Base-by-base conservation (phyloP, 2,329 filamentous ascomycete species). In the Pestalotiopsis sp. region DNA sequence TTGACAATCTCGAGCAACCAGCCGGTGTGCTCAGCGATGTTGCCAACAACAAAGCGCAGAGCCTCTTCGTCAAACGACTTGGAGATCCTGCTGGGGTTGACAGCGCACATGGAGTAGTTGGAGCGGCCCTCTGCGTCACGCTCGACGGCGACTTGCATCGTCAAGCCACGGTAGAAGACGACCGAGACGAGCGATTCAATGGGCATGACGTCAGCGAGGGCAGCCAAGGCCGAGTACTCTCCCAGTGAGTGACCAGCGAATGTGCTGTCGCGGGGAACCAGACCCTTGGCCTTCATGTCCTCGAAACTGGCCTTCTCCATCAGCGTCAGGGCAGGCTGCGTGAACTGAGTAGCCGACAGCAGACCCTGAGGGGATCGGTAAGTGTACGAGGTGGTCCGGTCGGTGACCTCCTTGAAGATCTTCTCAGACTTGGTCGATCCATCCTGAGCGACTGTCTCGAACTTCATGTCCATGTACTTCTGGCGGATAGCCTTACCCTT, bases 301-400 rank as follows among this genome's bases (percentile, higher is more conserved):
- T 98, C 96, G 75, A 99, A 99, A 76, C 94, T 97, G 69, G 96
- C 96, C 89, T 99, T 99, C 87, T 99, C 96, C 97, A 99, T 99
- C 64, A 99, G 88, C 0, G 96, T 99, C 75, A 99, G 86, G 64
- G 96, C 96, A 41, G 96, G 96, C 83, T 99, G 96, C 0, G 96
- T 99, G 86, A 99, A 99, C 79, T 99, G 96, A 4, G 96, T 99
- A 3, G 97, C 96, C 49, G 96, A 99, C 52, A 99, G 88, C 66
- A 99, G 88, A 76, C 96, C 96, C 2, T 93, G 97, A 1, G 96
- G 96, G 13, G 96, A 99, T 69, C 93, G 90, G 87, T 98, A 99
- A 1, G 96, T 99, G 87, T 99, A 99, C 0, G 93, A 98, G 5
- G 93, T 93, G 2, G 95, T 98, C 78, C 87, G 91, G 83, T 98